Percentiles rank a stretch among this genome's conserved stretches.
These are phyloP conservation scores for Diatrype stigma DNA, from an alignment of 2,329 filamentous ascomycete genomes.

Conservation along the genomic window DNA sequence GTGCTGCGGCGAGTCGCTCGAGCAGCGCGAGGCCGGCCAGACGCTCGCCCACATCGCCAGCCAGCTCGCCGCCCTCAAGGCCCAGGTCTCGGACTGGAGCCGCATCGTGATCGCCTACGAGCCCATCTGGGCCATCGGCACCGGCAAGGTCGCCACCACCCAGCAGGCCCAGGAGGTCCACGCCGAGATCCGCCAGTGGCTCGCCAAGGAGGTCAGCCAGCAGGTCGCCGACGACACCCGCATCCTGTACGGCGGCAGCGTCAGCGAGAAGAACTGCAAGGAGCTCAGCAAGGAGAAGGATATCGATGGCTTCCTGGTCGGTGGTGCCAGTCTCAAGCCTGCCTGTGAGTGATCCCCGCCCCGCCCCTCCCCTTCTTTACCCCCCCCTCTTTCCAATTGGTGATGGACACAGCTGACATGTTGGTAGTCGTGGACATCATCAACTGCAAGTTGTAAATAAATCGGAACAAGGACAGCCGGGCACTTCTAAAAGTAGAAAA, in stretches of 20 bases:
- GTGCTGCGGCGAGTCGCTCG: conserved; percentile 93
- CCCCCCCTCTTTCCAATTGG: too few relatives aligned
- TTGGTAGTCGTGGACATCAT: conserved; percentile 53
- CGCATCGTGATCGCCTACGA: conserved; percentile 98
- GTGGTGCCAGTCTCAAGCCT: conserved; percentile 94
- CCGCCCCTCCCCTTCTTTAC: neutral
- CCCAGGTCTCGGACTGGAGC: conserved; percentile 77
- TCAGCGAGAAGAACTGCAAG: conserved; percentile 96
- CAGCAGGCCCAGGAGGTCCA: conserved; percentile 93
- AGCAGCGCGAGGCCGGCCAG: conserved; percentile 81
- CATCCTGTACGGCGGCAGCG: conserved; percentile 94
- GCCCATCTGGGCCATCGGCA: conserved; percentile 95
- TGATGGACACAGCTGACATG: conserved; percentile 4
- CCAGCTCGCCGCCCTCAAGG: conserved; percentile 80
- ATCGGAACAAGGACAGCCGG: neutral
- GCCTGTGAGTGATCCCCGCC: conserved; percentile 61
- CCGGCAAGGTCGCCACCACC: conserved; percentile 85
- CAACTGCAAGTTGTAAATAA: conserved; percentile 49
- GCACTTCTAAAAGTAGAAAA: conserved; percentile 2
- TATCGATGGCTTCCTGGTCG: conserved; percentile 97
- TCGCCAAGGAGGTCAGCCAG: conserved; percentile 71
- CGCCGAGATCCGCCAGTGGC: conserved; percentile 85
- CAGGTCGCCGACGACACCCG: conserved; percentile 79
- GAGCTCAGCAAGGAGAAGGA: conserved; percentile 89
- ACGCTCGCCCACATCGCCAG: conserved; percentile 81